Percentiles rank a stretch among this genome's conserved stretches.
Conservation (phyloP, 140 eudicot genomes). For the Ambrosia hybrid region DNA sequence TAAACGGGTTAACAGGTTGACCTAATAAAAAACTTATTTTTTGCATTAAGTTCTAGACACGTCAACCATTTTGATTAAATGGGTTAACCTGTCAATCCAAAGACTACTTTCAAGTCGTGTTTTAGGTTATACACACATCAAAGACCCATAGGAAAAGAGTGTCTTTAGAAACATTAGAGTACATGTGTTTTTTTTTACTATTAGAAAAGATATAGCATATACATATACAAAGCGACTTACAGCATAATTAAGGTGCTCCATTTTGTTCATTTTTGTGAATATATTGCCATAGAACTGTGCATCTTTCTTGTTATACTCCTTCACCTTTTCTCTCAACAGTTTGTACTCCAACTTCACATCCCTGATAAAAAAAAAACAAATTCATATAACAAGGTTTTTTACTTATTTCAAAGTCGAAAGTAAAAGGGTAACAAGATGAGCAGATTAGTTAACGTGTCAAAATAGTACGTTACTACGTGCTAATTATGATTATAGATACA, state of each 20-base stretch:
- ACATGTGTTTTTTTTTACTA: background rate
- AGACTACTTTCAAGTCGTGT: too few species aligned
- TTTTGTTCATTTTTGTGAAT: conserved; percentile 56
- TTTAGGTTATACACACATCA: background rate
- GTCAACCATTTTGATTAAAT: too few species aligned
- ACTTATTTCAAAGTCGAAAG: conserved; percentile 7
- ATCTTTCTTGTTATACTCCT: conserved; percentile 68
- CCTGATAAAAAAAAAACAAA: conserved; percentile 36
- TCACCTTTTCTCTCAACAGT: conserved; percentile 60
- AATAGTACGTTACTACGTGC: too few species aligned
- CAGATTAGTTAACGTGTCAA: background rate
- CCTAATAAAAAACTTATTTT: too few species aligned
- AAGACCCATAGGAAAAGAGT: background rate
- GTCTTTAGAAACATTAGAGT: too few species aligned
- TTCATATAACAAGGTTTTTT: background rate
- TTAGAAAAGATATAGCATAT: background rate
- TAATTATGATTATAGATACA: too few species aligned
- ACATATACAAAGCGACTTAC: conserved; percentile 25
- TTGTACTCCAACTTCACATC: conserved; percentile 83
- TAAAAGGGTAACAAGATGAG: background rate
- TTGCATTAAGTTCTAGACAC: too few species aligned
- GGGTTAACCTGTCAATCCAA: background rate
- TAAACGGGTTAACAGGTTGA: too few species aligned
- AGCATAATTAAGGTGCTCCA: conserved; percentile 35
- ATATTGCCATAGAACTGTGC: conserved; percentile 74